Evolutionary conservation across 2,329 filamentous ascomycete genomes (phyloP).

Genomic region (Exophiala spinifera): DNA sequence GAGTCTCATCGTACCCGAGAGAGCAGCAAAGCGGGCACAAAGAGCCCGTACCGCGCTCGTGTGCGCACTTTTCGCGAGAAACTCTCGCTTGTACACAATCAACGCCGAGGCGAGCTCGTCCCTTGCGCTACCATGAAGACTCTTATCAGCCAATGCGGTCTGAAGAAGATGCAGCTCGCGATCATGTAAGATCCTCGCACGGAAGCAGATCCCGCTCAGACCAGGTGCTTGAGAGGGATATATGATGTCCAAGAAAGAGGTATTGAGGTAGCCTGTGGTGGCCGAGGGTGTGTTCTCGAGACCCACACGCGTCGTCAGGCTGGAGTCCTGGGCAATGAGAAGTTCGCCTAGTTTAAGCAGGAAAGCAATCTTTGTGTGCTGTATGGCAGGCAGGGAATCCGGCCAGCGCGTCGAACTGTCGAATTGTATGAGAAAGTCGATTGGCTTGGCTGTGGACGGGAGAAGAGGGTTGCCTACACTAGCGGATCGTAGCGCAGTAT

Average conservation of each 20-base stretch:
- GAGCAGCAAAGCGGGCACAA: conserved; percentile 72
- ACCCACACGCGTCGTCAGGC: conserved; percentile 67
- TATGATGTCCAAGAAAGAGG: conserved; percentile 63
- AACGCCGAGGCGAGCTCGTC: conserved; percentile 69
- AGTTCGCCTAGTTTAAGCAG: conserved; percentile 69
- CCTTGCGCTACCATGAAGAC: conserved; percentile 63
- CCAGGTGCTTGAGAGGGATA: conserved; percentile 52
- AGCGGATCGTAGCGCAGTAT: conserved; percentile 70
- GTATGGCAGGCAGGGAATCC: conserved; percentile 84
- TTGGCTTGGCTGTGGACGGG: conserved; percentile 46
- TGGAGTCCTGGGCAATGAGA: conserved; percentile 60
- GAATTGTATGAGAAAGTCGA: conserved; percentile 83
- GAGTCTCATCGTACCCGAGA: conserved; percentile 79
- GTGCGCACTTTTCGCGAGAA: conserved; percentile 70
- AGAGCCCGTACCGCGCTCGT: conserved; percentile 77
- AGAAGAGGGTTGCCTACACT: conserved; percentile 41
- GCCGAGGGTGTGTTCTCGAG: conserved; percentile 65
- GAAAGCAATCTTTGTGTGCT: conserved; percentile 91
- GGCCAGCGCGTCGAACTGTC: conserved; percentile 93
- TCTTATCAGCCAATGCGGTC: conserved; percentile 68
- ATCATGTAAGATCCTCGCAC: conserved; percentile 84
- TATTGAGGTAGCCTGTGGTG: conserved; percentile 23
- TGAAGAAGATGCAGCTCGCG: conserved; percentile 78
- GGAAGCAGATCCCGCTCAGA: conserved; percentile 64
- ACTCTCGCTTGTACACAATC: conserved; percentile 67